These are phyloP conservation scores for Mycena indigotica DNA, from an alignment of 768 basidiomycete genomes.

Conservation along the genomic window DNA sequence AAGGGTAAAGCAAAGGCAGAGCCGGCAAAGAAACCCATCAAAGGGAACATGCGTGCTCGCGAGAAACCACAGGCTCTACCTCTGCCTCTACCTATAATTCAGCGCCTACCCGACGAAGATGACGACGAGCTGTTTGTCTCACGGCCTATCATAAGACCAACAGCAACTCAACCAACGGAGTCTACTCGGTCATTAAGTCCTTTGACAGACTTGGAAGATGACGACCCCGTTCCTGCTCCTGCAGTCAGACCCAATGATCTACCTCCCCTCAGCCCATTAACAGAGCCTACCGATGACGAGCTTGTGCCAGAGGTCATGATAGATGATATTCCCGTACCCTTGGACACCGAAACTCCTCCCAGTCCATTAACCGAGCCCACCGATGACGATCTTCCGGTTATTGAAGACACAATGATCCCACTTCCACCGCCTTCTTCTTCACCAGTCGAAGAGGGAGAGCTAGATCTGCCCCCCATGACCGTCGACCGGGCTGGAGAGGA, in stretches of 20 bases:
- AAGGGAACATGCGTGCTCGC: constrained; percentile 39
- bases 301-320: neutral
- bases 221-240: neutral
- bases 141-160: too few species aligned
- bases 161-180: neutral
- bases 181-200: constrained; percentile 12
- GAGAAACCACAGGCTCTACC: constrained; percentile 37
- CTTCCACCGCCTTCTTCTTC: constrained; percentile 6
- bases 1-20: constrained; percentile 21
- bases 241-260: neutral
- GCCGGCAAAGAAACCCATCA: constrained; percentile 30
- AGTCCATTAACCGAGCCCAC: neutral
- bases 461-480: neutral
- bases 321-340: constrained; percentile 10
- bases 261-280: constrained; percentile 13
- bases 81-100: constrained; percentile 28
- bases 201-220: constrained; percentile 11
- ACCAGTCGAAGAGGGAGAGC: constrained; percentile 10
- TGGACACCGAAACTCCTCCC: neutral
- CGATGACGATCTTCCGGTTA: neutral
- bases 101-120: constrained; percentile 34
- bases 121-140: constrained; percentile 12
- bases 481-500: neutral
- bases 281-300: constrained; percentile 2
- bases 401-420: neutral